Percentiles rank a stretch among this genome's conserved stretches.
Evolutionary conservation across 805 yeast species (phyloP).

Genomic region (Wickerhamomyces chambardii): DNA sequence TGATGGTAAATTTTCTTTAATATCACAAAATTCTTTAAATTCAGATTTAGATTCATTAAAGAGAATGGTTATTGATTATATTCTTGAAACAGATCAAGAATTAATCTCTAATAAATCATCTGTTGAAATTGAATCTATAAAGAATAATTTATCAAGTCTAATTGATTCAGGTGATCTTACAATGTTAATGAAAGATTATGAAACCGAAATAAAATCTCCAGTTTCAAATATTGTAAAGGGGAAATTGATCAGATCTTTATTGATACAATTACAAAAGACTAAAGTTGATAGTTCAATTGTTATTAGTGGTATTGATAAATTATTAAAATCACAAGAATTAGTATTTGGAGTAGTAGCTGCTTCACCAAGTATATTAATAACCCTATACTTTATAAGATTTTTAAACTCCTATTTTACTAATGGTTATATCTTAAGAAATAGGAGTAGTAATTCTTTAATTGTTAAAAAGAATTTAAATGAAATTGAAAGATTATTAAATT

Average conservation of each 20-base stretch:
- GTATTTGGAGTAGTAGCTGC: conserved; percentile 92
- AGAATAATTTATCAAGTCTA: conserved; percentile 27
- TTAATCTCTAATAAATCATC: conserved; percentile 19
- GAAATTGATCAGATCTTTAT: conserved; percentile 60
- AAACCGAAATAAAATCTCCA: conserved; percentile 64
- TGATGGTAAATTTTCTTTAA: conserved; percentile 71
- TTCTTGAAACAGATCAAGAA: conserved; percentile 25
- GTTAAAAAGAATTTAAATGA: conserved; percentile 40
- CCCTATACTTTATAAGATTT: conserved; percentile 34
- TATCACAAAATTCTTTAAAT: conserved; percentile 68
- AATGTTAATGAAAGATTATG: conserved; percentile 73
- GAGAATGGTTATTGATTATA: conserved; percentile 79
- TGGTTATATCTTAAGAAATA: conserved; percentile 21
- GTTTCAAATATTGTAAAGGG: conserved; percentile 55
- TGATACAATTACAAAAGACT: conserved; percentile 92
- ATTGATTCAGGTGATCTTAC: conserved; percentile 74
- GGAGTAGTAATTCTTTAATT: conserved; percentile 18
- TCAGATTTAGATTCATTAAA: conserved; percentile 77
- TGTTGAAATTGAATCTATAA: conserved; percentile 21
- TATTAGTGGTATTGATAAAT: conserved; percentile 80
- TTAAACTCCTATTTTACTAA: conserved; percentile 20
- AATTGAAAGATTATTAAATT: conserved; percentile 47
- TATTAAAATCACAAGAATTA: conserved; percentile 83
- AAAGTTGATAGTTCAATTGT: conserved; percentile 94
- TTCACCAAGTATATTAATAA: conserved; percentile 62